A percentile compares a stretch with the other conserved stretches of the same genome.
These are phyloP conservation scores for Cylindrodendrum hubeiense DNA, from an alignment of 2,329 filamentous ascomycete species.

Conservation along the genomic window DNA sequence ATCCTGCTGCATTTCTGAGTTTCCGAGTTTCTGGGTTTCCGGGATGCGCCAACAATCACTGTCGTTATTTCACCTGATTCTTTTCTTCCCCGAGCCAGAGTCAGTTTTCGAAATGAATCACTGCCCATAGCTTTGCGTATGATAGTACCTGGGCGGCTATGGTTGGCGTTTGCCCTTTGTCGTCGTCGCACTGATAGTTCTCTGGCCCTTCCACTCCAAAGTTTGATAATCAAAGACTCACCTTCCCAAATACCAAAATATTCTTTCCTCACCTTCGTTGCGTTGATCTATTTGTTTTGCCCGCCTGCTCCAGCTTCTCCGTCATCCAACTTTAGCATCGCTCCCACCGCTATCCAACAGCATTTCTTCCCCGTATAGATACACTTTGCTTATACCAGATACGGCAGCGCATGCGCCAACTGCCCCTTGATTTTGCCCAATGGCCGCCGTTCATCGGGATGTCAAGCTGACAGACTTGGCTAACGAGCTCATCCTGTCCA, in stretches of 20 bases:
- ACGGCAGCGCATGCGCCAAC: neutral
- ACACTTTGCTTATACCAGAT: neutral
- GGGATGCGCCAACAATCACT: neutral
- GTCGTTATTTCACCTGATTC: neutral
- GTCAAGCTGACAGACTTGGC: conserved; percentile 3
- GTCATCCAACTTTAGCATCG: neutral
- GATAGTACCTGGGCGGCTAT: neutral
- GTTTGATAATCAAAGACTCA: neutral
- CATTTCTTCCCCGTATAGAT: neutral
- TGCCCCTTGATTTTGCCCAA: neutral
- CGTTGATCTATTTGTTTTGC: neutral
- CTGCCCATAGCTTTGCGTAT: neutral
- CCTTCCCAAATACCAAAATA: neutral
- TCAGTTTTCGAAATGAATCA: neutral
- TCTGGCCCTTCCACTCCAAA: neutral
- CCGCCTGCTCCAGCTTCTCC: neutral
- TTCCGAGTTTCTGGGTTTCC: neutral
- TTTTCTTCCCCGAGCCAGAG: neutral
- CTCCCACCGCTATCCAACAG: neutral
- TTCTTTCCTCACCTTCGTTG: neutral
- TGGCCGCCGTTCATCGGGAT: neutral
- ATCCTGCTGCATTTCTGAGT: no score
- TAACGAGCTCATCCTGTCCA: conserved; percentile 10
- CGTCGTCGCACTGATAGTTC: neutral
- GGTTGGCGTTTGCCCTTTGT: neutral